Base-by-base conservation (phyloP, 805 yeast species). In the Priceomyces castillae region DNA sequence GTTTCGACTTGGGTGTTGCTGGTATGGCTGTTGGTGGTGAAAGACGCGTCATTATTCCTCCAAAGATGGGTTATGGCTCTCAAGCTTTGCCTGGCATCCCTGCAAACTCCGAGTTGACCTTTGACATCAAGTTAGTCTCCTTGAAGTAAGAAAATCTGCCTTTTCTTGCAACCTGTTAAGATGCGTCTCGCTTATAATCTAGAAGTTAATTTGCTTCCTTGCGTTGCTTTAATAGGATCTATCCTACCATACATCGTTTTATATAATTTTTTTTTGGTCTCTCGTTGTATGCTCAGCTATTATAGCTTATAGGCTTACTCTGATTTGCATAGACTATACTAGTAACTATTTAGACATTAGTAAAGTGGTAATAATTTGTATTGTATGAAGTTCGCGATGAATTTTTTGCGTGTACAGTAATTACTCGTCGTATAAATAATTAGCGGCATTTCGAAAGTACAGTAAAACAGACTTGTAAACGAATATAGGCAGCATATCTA, bases 1-100 rank as follows among this genome's bases (percentile, higher is more conserved):
- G 98, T 53, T 94, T 96, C 88, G 99, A 94, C 65, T 79, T 92
- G 61, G 99, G 99, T 78, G 94, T 94, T 58, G 90, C 92, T 46
- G 98, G 98, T 65, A 90, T 94, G 97, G 82, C 95, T 45, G 95
- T 88, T 63, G 97, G 97, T 61, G 98, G 98, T 64, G 99, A 94
- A 79, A 90, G 99, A 80, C 84, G 98, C 76, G 89, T 94, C 54
- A 80, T 89, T 48, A 89, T 94, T 55, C 99, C 99, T 57, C 84
- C 99, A 42, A 81, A 90, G 60, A 86, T 87, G 82, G 99, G 97
- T 45, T 94, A 94, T 73, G 99, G 99, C 53, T 85, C 85, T 60
- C 84, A 86, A 74, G 81, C 86, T 52, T 78, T 94, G 52, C 99
- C 99, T 56, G 99, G 98, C 50, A 88, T 94, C 57, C 99, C 99